These are phyloP conservation scores for Aspergillus bertholletiae DNA, from an alignment of 495 filamentous ascomycete genomes.

Conservation along the genomic window DNA sequence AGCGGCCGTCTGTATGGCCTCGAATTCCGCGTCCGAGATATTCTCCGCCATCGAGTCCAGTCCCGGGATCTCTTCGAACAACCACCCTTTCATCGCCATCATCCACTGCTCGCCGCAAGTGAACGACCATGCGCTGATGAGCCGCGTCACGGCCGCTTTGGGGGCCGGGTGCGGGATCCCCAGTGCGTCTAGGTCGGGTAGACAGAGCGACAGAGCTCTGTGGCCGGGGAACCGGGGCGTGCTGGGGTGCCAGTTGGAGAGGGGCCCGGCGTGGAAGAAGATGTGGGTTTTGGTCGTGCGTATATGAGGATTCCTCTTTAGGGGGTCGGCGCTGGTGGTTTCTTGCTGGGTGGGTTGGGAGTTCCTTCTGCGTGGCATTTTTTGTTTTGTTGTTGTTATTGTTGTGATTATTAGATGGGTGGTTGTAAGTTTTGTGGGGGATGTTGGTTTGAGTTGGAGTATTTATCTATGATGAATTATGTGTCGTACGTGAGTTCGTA, in stretches of 20 bases:
- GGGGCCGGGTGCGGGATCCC: slow-evolving; percentile 2
- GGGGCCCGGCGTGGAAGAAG: slow-evolving; percentile 10
- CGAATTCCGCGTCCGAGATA: not conserved
- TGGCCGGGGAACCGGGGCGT: not conserved
- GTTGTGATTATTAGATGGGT: too few species aligned
- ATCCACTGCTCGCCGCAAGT: slow-evolving; percentile 13
- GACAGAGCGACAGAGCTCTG: slow-evolving; percentile 7
- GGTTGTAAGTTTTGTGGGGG: too few species aligned
- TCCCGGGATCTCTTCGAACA: slow-evolving; percentile 1
- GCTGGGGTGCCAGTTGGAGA: slow-evolving; percentile 11
- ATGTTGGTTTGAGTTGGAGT: too few species aligned
- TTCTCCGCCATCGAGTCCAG: not conserved
- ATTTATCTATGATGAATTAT: too few species aligned
- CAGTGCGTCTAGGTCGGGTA: slow-evolving; percentile 2
- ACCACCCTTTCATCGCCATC: slow-evolving; percentile 12
- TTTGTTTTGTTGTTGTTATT: too few species aligned
- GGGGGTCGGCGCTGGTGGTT: not conserved
- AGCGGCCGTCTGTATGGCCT: not conserved
- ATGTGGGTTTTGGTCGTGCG: slow-evolving; percentile 10
- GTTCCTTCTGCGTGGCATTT: too few species aligned
- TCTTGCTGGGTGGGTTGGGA: too few species aligned
- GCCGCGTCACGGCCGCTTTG: slow-evolving; percentile 4
- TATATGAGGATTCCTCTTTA: not conserved
- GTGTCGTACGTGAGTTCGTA: too few species aligned
- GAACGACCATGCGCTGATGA: slow-evolving; percentile 2